Base-by-base conservation (phyloP, 106 monocot species). In the Dioscorea zingiberensis region DNA sequence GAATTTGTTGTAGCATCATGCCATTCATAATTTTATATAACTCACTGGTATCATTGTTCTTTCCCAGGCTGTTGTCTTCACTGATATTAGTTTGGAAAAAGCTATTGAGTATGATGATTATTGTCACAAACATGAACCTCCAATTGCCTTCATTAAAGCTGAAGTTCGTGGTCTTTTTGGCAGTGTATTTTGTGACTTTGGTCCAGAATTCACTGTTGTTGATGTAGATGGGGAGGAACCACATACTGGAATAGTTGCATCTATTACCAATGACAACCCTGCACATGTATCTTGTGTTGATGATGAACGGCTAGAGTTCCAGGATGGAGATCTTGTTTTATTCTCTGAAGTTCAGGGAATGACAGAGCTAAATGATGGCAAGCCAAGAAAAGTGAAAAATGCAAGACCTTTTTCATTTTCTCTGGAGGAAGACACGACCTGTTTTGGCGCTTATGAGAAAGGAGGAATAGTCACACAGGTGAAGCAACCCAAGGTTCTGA, bases 211-310 rank as follows among this genome's bases (percentile, higher is more conserved):
- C 54, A 92, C 81, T 2, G 97, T 97, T 64, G 56, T 74, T 54
- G 97, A 97, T 84, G 84, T 91, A 38, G 92, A 91, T 73, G 97
- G 97, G 27, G 83, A 91, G 74, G 97, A 97, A 44, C 91, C 97
- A 70, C 91, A 83, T 54, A 81, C 85, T 2, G 91, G 91, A 25
- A 97, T 97, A 62, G 82, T 97, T 75, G 88, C 85, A 64, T 81
- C 91, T 7, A 86, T 97, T 29, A 86, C 68, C 72, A 92, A 86
- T 60, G 91, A 81, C 71, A 81, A 75, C 58, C 87, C 91, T 67
- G 83, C 87, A 48, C 51, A 83, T 21, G 83, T 95, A 21, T 72
- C 80, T 23, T 91, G 87, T 77, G 87, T 95, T 57, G 91, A 95
- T 59, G 91, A 95, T 65, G 94, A 95, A 60, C 69, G 91, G 30